These are phyloP conservation scores for Trametes sanguinea DNA, from an alignment of 768 basidiomycete species.

Conservation along the genomic window DNA sequence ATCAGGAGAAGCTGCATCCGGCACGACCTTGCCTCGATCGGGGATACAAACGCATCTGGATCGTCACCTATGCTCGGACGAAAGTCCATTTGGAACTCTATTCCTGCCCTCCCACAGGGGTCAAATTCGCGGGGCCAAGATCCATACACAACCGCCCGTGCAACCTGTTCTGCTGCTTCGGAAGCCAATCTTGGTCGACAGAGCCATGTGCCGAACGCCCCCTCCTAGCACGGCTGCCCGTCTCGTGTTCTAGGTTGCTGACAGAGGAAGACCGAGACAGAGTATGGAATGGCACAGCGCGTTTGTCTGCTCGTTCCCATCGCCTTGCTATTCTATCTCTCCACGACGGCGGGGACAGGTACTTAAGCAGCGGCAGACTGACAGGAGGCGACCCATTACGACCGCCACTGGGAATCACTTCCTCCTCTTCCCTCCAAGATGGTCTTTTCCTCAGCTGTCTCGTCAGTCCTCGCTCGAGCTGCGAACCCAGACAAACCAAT, in stretches of 20 bases:
- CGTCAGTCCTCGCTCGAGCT: background rate
- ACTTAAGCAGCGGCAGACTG: background rate
- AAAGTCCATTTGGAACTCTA: background rate
- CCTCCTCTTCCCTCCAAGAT: background rate
- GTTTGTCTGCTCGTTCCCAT: slow-evolving; percentile 5
- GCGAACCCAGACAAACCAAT: slow-evolving; percentile 15
- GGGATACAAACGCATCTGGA: background rate
- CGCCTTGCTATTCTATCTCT: too few species aligned
- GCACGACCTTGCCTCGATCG: background rate
- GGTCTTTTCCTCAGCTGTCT: background rate
- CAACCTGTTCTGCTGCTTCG: background rate
- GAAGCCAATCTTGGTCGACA: background rate
- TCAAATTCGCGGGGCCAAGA: background rate
- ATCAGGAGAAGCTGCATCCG: too few species aligned
- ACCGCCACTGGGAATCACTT: background rate
- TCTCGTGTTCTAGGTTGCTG: background rate
- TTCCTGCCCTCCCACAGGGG: background rate
- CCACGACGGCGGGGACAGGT: background rate
- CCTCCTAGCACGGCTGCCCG: background rate
- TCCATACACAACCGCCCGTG: background rate
- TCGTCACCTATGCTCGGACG: background rate
- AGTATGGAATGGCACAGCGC: background rate
- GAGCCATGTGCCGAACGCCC: background rate
- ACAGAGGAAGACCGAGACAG: background rate
- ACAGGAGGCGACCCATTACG: too few species aligned